Evolutionary conservation across 179 eudicot genomes (phyloP).

Genomic region (Beta corolliflora): DNA sequence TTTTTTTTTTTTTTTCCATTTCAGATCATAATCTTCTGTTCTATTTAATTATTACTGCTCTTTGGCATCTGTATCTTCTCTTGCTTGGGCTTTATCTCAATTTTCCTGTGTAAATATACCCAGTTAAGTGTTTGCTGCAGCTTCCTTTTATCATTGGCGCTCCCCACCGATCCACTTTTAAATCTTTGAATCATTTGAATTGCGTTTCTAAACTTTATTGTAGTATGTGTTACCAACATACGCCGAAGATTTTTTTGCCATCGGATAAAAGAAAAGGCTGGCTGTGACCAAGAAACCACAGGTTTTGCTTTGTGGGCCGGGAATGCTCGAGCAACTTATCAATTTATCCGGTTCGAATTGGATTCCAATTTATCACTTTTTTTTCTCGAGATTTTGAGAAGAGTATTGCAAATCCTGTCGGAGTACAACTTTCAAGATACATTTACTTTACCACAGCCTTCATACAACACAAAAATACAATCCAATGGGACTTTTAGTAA

Average conservation of each 20-base stretch:
- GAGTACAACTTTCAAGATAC: not conserved
- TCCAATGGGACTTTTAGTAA: not conserved
- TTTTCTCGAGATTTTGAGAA: too few species aligned
- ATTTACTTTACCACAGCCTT: not conserved
- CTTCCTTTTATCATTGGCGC: not conserved
- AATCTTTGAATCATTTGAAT: not conserved
- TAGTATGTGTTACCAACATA: too few species aligned
- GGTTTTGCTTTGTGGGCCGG: too few species aligned
- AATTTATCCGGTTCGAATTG: too few species aligned
- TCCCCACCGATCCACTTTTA: not conserved
- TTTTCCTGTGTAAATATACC: constrained; percentile 28
- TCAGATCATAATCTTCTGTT: not conserved
- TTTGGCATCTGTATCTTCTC: constrained; percentile 11
- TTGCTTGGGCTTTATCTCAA: constrained; percentile 5
- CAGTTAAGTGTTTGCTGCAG: constrained; percentile 12
- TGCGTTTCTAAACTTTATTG: not conserved
- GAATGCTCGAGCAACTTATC: too few species aligned
- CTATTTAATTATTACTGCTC: constrained; percentile 3
- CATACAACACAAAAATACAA: not conserved
- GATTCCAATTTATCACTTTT: too few species aligned
- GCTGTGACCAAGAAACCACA: too few species aligned
- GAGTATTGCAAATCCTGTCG: not conserved
- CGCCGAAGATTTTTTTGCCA: too few species aligned
- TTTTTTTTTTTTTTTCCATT: not conserved
- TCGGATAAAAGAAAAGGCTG: too few species aligned